phyloP scores from a whole-genome alignment of 345 rosid genomes.

The Gossypium herbaceum region DNA sequence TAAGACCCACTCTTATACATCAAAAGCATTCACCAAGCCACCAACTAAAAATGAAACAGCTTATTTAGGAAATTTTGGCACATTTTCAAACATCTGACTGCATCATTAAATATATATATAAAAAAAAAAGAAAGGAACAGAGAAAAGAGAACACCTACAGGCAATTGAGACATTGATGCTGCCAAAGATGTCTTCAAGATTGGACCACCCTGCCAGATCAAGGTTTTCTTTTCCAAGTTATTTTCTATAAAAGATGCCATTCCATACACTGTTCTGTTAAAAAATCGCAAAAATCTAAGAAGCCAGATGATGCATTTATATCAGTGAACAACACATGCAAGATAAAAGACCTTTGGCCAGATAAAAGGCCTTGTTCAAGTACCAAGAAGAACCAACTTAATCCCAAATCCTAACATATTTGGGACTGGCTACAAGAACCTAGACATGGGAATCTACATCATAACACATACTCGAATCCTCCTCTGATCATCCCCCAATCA shows the following conservation, averaged over 20 bases:
- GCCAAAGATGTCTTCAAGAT: constrained; percentile 68
- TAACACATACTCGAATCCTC: neutral
- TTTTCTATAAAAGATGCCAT: neutral
- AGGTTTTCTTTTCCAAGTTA: constrained; percentile 4
- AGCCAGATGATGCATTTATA: neutral
- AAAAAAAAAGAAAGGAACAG: neutral
- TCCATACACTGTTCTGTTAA: constrained; percentile 5
- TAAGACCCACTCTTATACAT: neutral
- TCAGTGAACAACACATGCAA: neutral
- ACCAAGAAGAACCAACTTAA: neutral
- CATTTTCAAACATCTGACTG: neutral
- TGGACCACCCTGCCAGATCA: constrained; percentile 64
- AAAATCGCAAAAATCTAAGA: neutral
- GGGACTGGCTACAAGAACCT: neutral
- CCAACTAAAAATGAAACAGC: neutral
- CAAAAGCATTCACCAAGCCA: neutral
- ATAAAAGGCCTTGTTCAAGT: neutral
- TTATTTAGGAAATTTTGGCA: neutral
- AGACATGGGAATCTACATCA: neutral
- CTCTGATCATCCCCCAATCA: neutral
- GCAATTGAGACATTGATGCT: constrained; percentile 53
- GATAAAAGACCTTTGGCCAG: neutral
- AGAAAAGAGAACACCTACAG: constrained; percentile 36
- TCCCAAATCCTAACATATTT: neutral
- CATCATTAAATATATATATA: neutral